Evolutionary conservation across 2,329 filamentous ascomycete genomes (phyloP), one percentile per base, ranked within the genome.

Genomic region (Calycina herbarum): DNA sequence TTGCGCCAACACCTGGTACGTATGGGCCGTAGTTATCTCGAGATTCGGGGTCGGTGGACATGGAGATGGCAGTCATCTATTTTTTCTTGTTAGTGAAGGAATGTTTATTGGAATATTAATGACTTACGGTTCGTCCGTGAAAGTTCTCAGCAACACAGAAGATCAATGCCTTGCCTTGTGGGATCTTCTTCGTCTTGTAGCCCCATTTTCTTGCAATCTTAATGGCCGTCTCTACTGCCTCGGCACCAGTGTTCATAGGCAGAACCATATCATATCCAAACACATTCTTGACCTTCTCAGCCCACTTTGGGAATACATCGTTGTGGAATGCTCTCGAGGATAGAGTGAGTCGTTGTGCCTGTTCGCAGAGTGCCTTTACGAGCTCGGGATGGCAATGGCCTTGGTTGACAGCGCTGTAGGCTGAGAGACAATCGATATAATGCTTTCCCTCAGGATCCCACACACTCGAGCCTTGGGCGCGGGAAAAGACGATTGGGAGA

Each of bases 121-220:
- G 57, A 81, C 89, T 79, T 84, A 95, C 92, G 64, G 95, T 98
- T 74, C 94, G 87, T 72, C 94, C 94, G 80, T 99, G 94, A 82
- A 98, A 99, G 83, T 97, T 98, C 80, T 97, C 92, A 62, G 89
- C 82, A 45, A 90, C 94, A 71, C 89, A 89, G 77, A 98, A 91
- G 45, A 98, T 86, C 70, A 95, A 79, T 8, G 94, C 94, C 82
- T 95, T 87, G 76, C 90, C 89, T 77, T 92, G 83, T 5, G 92
- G 89, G 68, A 98, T 94, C 27, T 89, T 89, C 85, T 98, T 97
- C 77, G 92, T 88, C 82, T 97, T 97, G 85, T 97, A 97, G 5
- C 93, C 94, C 94, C 94, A 98, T 81, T 98, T 98, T 71, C 94
- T 86, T 66, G 94, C 94, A 79, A 98, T 89, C 85, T 98, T 98